phyloP scores from a whole-genome alignment of 306 rosid genomes.

The Prunus dulcis region DNA sequence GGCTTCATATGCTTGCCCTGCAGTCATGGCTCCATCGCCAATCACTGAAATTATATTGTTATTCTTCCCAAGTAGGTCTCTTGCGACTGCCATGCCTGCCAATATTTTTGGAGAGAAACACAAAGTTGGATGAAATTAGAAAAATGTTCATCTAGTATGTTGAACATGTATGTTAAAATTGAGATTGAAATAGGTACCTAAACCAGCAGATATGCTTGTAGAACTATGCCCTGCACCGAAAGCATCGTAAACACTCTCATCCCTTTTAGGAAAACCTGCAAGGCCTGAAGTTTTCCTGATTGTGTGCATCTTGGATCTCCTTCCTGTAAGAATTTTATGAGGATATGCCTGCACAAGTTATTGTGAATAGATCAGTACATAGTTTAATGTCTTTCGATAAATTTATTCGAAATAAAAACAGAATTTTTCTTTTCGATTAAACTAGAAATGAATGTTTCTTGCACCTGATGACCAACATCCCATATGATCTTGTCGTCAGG shows the following conservation, averaged over 20 bases:
- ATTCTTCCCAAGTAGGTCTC: conserved; percentile 78
- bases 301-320: conserved; percentile 84
- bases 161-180: background rate
- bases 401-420: background rate
- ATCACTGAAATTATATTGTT: conserved; percentile 79
- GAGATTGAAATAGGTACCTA: conserved; percentile 46
- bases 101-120: background rate
- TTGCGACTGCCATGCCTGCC: conserved; percentile 92
- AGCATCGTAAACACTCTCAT: conserved; percentile 86
- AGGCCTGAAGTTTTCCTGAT: conserved; percentile 90
- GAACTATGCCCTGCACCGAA: conserved; percentile 94
- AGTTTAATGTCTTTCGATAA: background rate
- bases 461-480: conserved; percentile 98
- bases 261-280: conserved; percentile 91
- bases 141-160: conserved; percentile 6
- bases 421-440: background rate
- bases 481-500: conserved; percentile 87
- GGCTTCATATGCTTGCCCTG: conserved; percentile 97
- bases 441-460: background rate
- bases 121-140: background rate
- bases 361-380: conserved; percentile 8
- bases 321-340: conserved; percentile 93
- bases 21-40: conserved; percentile 97
- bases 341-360: conserved; percentile 68
- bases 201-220: conserved; percentile 96